These are phyloP conservation scores for Endotrypanum monterogeii DNA, from an alignment of 208 protist species.

Conservation along the genomic window DNA sequence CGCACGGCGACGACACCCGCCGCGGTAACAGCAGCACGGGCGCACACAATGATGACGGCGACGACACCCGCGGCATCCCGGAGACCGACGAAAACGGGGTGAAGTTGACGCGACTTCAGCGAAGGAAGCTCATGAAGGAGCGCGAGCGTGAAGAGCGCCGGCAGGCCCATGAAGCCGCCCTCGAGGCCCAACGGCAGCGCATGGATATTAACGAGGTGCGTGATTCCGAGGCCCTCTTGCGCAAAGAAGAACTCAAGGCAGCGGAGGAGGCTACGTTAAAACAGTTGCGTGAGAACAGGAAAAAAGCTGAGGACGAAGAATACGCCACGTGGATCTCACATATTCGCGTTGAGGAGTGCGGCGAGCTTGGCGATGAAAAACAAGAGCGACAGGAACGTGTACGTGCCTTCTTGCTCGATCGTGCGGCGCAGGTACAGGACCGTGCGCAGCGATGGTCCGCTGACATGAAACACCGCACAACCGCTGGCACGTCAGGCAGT, in stretches of 20 bases:
- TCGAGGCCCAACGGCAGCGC: constrained; percentile 35
- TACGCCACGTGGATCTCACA: constrained; percentile 64
- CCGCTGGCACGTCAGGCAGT: neutral
- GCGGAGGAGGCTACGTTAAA: constrained; percentile 57
- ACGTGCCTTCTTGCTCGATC: constrained; percentile 31
- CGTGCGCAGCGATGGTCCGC: constrained; percentile 11
- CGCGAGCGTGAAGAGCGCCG: constrained; percentile 55
- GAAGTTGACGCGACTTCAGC: constrained; percentile 57
- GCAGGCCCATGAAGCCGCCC: constrained; percentile 34
- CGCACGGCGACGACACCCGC: neutral
- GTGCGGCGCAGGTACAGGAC: constrained; percentile 34
- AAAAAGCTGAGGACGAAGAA: constrained; percentile 56
- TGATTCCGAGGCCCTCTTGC: constrained; percentile 27
- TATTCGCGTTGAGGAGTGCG: constrained; percentile 66
- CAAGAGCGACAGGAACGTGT: constrained; percentile 35
- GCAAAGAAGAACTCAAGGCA: constrained; percentile 35
- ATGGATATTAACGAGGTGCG: constrained; percentile 6
- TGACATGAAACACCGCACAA: neutral
- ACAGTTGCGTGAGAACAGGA: constrained; percentile 65
- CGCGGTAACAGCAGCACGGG: constrained; percentile 7
- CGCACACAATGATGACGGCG: constrained; percentile 15
- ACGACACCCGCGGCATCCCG: constrained; percentile 6
- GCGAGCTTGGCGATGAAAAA: constrained; percentile 68
- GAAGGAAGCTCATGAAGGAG: constrained; percentile 64
- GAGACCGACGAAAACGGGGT: constrained; percentile 18